phyloP scores from a whole-genome alignment of 1,284 basidiomycete genomes.

The Ceratorhiza oryzae-sativae region DNA sequence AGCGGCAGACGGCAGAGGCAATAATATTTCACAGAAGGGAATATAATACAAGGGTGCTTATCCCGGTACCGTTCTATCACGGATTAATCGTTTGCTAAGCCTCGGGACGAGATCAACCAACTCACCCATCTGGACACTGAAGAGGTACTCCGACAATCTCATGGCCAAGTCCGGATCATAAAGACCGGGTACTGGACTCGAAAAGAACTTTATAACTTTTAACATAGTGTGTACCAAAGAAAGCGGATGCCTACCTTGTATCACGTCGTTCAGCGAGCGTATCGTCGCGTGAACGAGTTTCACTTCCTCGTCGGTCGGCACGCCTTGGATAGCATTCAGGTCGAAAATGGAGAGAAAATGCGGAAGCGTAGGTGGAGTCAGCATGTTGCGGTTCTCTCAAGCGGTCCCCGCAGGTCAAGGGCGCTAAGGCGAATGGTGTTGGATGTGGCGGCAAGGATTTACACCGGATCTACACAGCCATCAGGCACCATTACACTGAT shows the following conservation, averaged over 20 bases:
- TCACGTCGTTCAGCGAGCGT: neutral
- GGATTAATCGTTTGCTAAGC: neutral
- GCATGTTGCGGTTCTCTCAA: neutral
- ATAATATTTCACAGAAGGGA: neutral
- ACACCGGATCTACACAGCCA: no score
- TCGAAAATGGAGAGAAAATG: neutral
- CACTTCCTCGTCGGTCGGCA: neutral
- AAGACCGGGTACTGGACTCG: neutral
- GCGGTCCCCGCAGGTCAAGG: no score
- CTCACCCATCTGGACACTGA: conserved; percentile 31
- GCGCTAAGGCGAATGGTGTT: no score
- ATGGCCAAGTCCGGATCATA: neutral
- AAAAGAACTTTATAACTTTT: neutral
- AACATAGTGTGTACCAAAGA: neutral
- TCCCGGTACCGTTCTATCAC: neutral
- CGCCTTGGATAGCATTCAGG: neutral
- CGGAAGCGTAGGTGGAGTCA: neutral
- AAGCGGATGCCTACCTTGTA: neutral
- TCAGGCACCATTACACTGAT: no score
- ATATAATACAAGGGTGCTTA: neutral
- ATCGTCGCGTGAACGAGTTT: neutral
- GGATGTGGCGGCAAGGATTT: no score
- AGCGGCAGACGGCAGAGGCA: no score
- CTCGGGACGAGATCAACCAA: no score
- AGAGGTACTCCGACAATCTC: neutral